Evolutionary conservation across 192 early-diverging fungal genomes (phyloP), one percentile per base, ranked within the genome.

Genomic region (Linnemannia zychae): DNA sequence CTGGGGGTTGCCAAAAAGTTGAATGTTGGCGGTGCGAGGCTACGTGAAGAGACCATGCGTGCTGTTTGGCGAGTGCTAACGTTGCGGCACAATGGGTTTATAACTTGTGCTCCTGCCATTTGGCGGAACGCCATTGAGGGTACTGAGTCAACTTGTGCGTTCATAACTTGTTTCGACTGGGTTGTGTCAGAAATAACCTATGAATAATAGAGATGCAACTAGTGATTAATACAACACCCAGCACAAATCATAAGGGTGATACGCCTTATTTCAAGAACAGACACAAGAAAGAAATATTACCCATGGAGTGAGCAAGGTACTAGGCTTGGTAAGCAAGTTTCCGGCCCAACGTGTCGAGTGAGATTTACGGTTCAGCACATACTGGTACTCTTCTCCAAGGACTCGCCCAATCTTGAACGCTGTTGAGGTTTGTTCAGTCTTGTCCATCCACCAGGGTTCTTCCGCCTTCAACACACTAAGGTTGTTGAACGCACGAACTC

Each of bases 311-410:
- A 91, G 67, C 36, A 91, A 46, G 37, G 87, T 63, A 18, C 88
- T 83, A 0, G 90, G 90, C n/a, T 91, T 88, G 3, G 81, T 80
- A 15, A 91, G 69, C 31, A 86, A 73, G 49, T 83, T 88, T n/a
- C 88, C 89, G 2, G 84, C 75, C 87, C 87, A 90, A 67, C 87
- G 88, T 1, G 60, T 76, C 12, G 76, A 44, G 17, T 81, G 82
- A 17, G 72, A 57, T 47, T 79, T 85, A 38, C 90, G 77, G 66
- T 91, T 88, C 74, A 91, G 48, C n/a, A 91, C 86, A 71, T 91
- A 91, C 36, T 91, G 89, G 40, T 91, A 88, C 38, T 91, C 90
- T 17, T 91, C 90, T 28, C 90, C 87, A n/a, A 91, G 66, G 36
- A 82, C 82, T 22, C 88, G 78, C 5, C 87, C 86, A 63, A 78